Conservation (phyloP, 1,284 basidiomycete species). For the Fomes fomentarius region DNA sequence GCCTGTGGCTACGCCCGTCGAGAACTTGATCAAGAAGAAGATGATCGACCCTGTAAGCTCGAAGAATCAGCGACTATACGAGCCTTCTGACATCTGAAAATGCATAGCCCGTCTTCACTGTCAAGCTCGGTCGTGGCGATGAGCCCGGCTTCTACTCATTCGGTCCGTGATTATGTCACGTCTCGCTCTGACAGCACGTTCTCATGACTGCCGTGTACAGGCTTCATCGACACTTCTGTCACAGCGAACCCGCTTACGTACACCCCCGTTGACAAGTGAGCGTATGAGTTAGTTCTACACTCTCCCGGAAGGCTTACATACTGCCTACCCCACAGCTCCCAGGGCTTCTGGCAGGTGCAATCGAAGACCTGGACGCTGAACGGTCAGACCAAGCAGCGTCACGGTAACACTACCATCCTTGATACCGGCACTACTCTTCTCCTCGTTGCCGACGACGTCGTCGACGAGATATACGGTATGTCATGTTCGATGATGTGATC, state of each 20-base stretch:
- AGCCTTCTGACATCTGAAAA: not conserved
- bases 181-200: too few relatives aligned
- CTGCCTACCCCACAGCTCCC: slow-evolving; percentile 23
- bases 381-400: slow-evolving; percentile 29
- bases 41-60: slow-evolving; percentile 31
- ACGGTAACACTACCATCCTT: slow-evolving; percentile 39
- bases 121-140: slow-evolving; percentile 35
- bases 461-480: slow-evolving; percentile 35
- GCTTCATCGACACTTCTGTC: slow-evolving; percentile 35
- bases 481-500: not conserved
- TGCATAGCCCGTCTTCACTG: slow-evolving; percentile 36
- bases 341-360: slow-evolving; percentile 40
- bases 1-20: slow-evolving; percentile 38
- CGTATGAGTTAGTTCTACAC: too few relatives aligned
- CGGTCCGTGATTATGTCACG: slow-evolving; percentile 21
- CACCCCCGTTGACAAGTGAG: slow-evolving; percentile 33
- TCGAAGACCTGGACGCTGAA: slow-evolving; percentile 33
- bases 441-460: slow-evolving; percentile 36
- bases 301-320: too few relatives aligned
- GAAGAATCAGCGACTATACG: not conserved
- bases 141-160: slow-evolving; percentile 42
- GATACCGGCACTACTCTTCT: slow-evolving; percentile 45
- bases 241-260: slow-evolving; percentile 33
- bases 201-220: slow-evolving; percentile 9
- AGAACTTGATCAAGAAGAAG: slow-evolving; percentile 40